Percentiles rank a stretch among this genome's conserved stretches.
phyloP scores from a whole-genome alignment of 1,284 basidiomycete genomes.

The Ganoderma sinense region DNA sequence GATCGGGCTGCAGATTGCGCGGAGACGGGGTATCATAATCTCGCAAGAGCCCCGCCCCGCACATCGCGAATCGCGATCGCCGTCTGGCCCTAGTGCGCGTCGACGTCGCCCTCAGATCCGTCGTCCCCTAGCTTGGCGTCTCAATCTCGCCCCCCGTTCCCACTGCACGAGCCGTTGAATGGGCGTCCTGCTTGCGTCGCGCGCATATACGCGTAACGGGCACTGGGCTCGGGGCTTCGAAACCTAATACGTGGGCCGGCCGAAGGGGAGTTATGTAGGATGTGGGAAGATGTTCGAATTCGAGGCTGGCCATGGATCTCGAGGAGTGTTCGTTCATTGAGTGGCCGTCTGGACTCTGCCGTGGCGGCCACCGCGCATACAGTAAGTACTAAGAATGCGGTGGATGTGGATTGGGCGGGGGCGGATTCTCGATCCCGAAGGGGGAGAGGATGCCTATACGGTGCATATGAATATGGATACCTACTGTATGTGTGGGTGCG shows the following conservation, averaged over 20 bases:
- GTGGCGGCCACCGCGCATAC: not conserved
- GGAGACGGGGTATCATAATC: not conserved
- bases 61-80: constrained; percentile 4
- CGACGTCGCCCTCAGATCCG: not conserved
- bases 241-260: not conserved
- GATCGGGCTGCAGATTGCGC: constrained; percentile 3
- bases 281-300: not conserved
- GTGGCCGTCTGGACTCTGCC: not conserved
- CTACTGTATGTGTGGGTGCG: not conserved
- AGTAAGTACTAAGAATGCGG: not conserved
- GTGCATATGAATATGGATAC: not conserved
- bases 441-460: not conserved
- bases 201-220: not conserved
- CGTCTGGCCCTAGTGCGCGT: not conserved
- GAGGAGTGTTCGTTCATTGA: too few relatives aligned
- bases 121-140: not conserved
- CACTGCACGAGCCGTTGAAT: not conserved
- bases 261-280: not conserved
- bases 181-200: not conserved
- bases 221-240: not conserved
- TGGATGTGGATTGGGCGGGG: not conserved
- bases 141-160: not conserved
- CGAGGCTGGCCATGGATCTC: not conserved
- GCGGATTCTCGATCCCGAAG: not conserved
- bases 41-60: not conserved